A percentile compares a stretch with the other conserved stretches of the same genome.
phyloP scores from a whole-genome alignment of 805 yeast genomes.

The Zygosaccharomyces bisporus region DNA sequence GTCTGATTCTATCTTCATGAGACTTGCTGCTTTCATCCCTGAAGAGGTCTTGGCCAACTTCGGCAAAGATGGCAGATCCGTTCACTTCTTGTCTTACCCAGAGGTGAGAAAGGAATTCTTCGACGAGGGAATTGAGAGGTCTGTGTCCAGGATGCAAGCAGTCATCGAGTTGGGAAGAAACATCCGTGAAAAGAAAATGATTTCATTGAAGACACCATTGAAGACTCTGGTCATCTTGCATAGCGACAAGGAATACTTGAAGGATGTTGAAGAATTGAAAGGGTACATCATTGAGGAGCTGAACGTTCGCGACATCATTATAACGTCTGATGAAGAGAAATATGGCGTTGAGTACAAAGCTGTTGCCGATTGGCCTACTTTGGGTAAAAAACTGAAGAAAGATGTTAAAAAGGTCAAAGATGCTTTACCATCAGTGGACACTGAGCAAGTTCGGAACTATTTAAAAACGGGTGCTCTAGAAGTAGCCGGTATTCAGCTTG shows the following conservation, averaged over 20 bases:
- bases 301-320: slow-evolving; percentile 81
- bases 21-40: slow-evolving; percentile 60
- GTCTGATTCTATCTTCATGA: slow-evolving; percentile 83
- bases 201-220: slow-evolving; percentile 92
- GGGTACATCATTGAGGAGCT: slow-evolving; percentile 84
- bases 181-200: slow-evolving; percentile 92
- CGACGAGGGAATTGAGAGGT: slow-evolving; percentile 78
- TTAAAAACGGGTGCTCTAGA: slow-evolving; percentile 67
- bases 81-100: slow-evolving; percentile 93
- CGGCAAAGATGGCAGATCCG: slow-evolving; percentile 68
- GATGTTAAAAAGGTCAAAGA: slow-evolving; percentile 93
- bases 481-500: slow-evolving; percentile 86
- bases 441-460: slow-evolving; percentile 77
- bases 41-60: slow-evolving; percentile 51
- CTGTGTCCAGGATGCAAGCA: slow-evolving; percentile 93
- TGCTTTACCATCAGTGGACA: slow-evolving; percentile 77
- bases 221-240: slow-evolving; percentile 83
- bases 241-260: slow-evolving; percentile 66
- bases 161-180: slow-evolving; percentile 95
- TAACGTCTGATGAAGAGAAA: slow-evolving; percentile 85
- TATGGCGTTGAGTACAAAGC: slow-evolving; percentile 91
- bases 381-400: slow-evolving; percentile 94
- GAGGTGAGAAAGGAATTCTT: slow-evolving; percentile 71
- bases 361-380: slow-evolving; percentile 98
- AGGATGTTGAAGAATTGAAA: slow-evolving; percentile 73